Conservation (phyloP, 1,284 basidiomycete species). For the Pseudozyma pruni region DNA sequence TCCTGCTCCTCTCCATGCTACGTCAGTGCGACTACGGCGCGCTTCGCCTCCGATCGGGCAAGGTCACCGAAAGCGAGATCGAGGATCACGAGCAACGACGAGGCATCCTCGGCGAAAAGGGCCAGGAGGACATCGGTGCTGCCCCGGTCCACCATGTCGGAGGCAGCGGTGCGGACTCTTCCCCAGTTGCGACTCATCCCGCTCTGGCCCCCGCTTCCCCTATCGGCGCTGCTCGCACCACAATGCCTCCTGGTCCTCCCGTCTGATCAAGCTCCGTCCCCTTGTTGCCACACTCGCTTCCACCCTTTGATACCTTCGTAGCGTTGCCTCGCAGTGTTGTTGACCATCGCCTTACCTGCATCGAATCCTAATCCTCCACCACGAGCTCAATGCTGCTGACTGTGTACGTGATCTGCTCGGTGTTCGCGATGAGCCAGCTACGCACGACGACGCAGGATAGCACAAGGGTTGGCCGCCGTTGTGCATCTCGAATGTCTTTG, state of each 20-base stretch:
- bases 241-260: conserved; percentile 13
- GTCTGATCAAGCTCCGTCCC: too few species aligned
- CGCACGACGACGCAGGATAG: too few species aligned
- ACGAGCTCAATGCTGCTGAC: too few species aligned
- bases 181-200: not conserved
- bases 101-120: conserved; percentile 12
- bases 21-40: conserved; percentile 38
- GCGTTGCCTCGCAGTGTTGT: too few species aligned
- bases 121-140: conserved; percentile 11
- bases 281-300: too few species aligned
- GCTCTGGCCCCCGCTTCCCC: conserved; percentile 1
- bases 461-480: too few species aligned
- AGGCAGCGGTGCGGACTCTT: not conserved
- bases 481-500: too few species aligned
- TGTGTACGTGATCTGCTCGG: too few species aligned
- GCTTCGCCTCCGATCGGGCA: conserved; percentile 45
- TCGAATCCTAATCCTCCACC: too few species aligned
- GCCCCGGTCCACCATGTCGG: conserved; percentile 9
- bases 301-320: too few species aligned
- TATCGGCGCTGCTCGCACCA: not conserved
- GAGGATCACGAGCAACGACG: conserved; percentile 11
- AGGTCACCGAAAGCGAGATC: conserved; percentile 23
- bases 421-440: too few species aligned
- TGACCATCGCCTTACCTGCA: too few species aligned
- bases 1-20: conserved; percentile 51